Percentiles rank a stretch among this genome's conserved stretches.
phyloP scores from a whole-genome alignment of 2,329 filamentous ascomycete genomes.

The Alternaria panax region DNA sequence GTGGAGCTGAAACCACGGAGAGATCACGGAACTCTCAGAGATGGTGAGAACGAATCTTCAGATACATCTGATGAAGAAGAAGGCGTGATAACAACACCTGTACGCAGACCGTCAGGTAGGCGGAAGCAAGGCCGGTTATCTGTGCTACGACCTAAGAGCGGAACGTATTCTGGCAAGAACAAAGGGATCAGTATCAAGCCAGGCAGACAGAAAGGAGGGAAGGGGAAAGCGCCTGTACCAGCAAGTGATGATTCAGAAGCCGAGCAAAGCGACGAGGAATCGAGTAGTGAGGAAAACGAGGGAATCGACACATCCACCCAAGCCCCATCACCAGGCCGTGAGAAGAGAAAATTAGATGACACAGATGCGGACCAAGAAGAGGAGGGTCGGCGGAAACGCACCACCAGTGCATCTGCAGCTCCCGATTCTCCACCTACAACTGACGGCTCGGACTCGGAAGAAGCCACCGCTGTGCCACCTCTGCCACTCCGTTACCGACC shows the following conservation, averaged over 20 bases:
- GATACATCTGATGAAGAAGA: conserved; percentile 33
- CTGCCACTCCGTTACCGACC: conserved; percentile 39
- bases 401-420: conserved; percentile 30
- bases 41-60: conserved; percentile 32
- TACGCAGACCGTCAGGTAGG: conserved; percentile 26
- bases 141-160: conserved; percentile 45
- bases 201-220: conserved; percentile 30
- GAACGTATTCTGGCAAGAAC: conserved; percentile 48
- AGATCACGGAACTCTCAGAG: conserved; percentile 34
- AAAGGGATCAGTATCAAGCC: conserved; percentile 23
- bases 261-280: conserved; percentile 17
- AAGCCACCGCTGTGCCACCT: conserved; percentile 16
- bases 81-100: conserved; percentile 27
- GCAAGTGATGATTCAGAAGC: conserved; percentile 23
- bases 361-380: conserved; percentile 23
- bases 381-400: conserved; percentile 37
- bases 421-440: conserved; percentile 32
- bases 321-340: conserved; percentile 30
- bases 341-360: conserved; percentile 40
- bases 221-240: conserved; percentile 31
- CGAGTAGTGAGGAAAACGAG: conserved; percentile 31
- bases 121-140: conserved; percentile 44
- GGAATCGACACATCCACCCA: conserved; percentile 42
- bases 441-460: conserved; percentile 22
- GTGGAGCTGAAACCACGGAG: conserved; percentile 41